Evolutionary conservation across 2,329 filamentous ascomycete species (phyloP).

Genomic region (Aspergillus transmontanensis): DNA sequence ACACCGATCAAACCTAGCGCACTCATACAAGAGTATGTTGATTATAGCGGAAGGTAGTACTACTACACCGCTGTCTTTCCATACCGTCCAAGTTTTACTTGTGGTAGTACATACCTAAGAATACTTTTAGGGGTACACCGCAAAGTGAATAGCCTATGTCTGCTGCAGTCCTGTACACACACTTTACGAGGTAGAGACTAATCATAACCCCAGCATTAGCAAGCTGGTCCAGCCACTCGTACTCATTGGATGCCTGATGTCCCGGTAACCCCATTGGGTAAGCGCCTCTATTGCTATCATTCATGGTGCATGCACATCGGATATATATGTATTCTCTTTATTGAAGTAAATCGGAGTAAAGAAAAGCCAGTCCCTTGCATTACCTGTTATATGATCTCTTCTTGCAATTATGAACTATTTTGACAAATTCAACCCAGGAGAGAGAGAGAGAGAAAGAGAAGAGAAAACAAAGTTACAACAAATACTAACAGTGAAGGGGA

Average conservation of each 20-base stretch:
- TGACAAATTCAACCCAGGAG: background rate
- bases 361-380: background rate
- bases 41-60: background rate
- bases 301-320: background rate
- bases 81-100: background rate
- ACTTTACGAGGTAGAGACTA: background rate
- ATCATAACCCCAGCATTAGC: background rate
- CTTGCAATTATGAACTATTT: background rate
- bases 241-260: background rate
- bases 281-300: background rate
- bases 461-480: background rate
- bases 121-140: background rate
- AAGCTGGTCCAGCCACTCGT: background rate
- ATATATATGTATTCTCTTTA: background rate
- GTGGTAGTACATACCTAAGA: background rate
- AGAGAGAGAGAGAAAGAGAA: background rate
- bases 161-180: background rate
- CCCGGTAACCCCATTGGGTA: background rate
- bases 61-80: background rate
- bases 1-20: no score
- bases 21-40: background rate
- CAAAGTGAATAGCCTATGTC: background rate
- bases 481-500: background rate
- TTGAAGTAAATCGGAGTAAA: background rate
- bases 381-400: background rate